Percentiles rank a stretch among this genome's conserved stretches.
Conservation (phyloP, 768 basidiomycete genomes). For the Mycena sanguinolenta region DNA sequence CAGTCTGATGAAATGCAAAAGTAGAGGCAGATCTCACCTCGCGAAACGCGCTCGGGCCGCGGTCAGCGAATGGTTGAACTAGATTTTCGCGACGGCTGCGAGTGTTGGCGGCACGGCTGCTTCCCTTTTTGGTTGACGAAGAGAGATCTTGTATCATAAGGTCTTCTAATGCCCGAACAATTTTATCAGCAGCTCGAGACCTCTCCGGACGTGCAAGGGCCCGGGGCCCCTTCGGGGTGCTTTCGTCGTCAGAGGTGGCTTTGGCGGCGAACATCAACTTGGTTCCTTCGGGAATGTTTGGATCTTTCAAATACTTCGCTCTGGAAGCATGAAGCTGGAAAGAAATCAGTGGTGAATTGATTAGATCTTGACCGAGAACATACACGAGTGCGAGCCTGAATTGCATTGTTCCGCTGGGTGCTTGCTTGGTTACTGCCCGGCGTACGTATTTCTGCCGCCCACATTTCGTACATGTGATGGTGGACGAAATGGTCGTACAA, state of each 20-base stretch:
- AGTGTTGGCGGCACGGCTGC: not conserved
- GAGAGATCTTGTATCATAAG: constrained; percentile 8
- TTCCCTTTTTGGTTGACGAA: not conserved
- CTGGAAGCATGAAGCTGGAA: constrained; percentile 6
- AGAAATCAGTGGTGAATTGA: constrained; percentile 8
- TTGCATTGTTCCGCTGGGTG: constrained; percentile 1
- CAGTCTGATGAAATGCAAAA: not conserved
- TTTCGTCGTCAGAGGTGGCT: constrained; percentile 31
- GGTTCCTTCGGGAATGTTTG: constrained; percentile 2
- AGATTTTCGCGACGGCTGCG: no score
- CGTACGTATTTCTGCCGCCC: constrained; percentile 15
- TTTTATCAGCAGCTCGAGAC: constrained; percentile 6
- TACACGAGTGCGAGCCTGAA: constrained; percentile 14
- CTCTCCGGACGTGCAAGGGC: constrained; percentile 21
- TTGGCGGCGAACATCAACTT: constrained; percentile 9
- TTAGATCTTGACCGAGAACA: not conserved
- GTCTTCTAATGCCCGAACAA: constrained; percentile 10
- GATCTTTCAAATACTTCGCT: not conserved
- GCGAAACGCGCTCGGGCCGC: not conserved
- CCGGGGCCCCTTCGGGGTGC: not conserved
- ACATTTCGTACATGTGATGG: constrained; percentile 16
- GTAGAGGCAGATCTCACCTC: not conserved
- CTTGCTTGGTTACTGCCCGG: constrained; percentile 8
- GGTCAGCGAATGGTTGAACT: constrained; percentile 5
- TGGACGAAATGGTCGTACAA: constrained; percentile 30